Evolutionary conservation across 306 rosid genomes (phyloP).

Genomic region (Dalbergia cultrata): DNA sequence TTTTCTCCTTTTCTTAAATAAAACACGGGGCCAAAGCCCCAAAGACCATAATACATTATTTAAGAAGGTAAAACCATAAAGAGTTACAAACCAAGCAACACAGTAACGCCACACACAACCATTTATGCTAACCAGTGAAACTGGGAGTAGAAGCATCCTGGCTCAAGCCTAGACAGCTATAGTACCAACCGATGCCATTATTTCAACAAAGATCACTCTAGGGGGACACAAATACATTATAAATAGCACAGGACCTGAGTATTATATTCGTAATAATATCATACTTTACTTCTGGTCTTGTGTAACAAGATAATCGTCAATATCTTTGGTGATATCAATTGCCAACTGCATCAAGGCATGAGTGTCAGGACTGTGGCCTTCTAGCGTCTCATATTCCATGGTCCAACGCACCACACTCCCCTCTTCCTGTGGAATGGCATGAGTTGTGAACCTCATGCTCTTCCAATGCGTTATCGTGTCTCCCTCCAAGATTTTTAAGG

Average conservation of each 20-base stretch:
- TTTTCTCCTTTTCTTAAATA: no score
- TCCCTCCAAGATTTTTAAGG: slow-evolving; percentile 4
- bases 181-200: no score
- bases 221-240: background rate
- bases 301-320: background rate
- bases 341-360: slow-evolving; percentile 42
- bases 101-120: no score
- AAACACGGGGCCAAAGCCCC: no score
- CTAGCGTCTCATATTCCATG: slow-evolving; percentile 57
- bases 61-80: no score
- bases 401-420: slow-evolving; percentile 51
- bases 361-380: slow-evolving; percentile 50
- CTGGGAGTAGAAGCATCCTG: no score
- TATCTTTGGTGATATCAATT: background rate
- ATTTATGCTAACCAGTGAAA: no score
- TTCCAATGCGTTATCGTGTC: slow-evolving; percentile 48
- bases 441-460: slow-evolving; percentile 30
- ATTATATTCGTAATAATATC: background rate
- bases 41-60: no score
- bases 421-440: slow-evolving; percentile 43
- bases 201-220: no score
- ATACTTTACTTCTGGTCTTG: background rate
- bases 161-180: no score
- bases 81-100: no score
- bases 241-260: background rate